A percentile compares a stretch with the other conserved stretches of the same genome.
phyloP scores from a whole-genome alignment of 768 basidiomycete genomes.

The Nidularia pulvinata region DNA sequence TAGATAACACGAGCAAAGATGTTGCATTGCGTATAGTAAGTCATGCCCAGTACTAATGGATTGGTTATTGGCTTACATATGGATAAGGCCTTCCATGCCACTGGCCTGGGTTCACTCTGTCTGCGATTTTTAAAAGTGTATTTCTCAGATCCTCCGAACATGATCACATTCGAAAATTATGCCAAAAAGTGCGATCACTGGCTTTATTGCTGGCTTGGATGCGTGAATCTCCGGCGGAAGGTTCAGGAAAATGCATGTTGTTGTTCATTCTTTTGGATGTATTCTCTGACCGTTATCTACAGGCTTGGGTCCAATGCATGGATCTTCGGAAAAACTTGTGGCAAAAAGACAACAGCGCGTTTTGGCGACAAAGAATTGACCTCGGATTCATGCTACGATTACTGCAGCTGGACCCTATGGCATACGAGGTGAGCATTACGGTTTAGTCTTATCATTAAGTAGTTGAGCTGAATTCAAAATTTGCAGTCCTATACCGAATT shows the following conservation, averaged over 20 bases:
- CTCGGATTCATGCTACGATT: constrained; percentile 16
- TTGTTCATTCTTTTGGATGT: not conserved
- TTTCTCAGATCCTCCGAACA: constrained; percentile 29
- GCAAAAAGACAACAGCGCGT: not conserved
- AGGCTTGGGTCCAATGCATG: not conserved
- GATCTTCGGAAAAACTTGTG: not conserved
- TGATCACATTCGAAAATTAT: constrained; percentile 13
- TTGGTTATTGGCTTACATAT: not conserved
- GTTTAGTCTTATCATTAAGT: no score
- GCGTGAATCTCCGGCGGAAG: constrained; percentile 20
- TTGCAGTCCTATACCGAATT: constrained; percentile 41
- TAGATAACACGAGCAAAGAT: constrained; percentile 41
- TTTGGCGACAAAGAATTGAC: constrained; percentile 52
- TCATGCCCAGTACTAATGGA: not conserved
- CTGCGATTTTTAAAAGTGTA: constrained; percentile 42
- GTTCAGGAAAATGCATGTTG: not conserved
- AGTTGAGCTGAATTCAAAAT: no score
- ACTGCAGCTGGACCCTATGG: constrained; percentile 56
- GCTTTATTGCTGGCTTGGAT: constrained; percentile 77
- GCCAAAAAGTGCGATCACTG: constrained; percentile 47
- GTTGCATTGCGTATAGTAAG: constrained; percentile 48
- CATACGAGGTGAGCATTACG: constrained; percentile 49
- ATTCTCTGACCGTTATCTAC: not conserved
- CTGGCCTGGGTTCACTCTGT: constrained; percentile 19
- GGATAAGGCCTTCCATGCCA: constrained; percentile 10